A percentile compares a stretch with the other conserved stretches of the same genome.
These are phyloP conservation scores for Trichoderma polysporum DNA, from an alignment of 2,329 filamentous ascomycete genomes.

Conservation along the genomic window DNA sequence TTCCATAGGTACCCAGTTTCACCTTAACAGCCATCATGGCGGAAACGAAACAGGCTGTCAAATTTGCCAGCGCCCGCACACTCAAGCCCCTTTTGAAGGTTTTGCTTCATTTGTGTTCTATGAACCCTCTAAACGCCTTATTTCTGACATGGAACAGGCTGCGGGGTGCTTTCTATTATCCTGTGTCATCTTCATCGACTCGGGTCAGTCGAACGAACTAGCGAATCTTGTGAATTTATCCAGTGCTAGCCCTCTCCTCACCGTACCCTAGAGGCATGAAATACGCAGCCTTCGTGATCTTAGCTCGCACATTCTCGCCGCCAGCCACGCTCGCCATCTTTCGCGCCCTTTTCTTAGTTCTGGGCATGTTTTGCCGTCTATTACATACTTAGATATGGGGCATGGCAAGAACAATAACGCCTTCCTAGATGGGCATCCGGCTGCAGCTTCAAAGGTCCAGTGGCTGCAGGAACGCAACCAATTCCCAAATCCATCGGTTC, in stretches of 20 bases:
- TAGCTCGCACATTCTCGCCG: background rate
- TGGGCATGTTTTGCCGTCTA: background rate
- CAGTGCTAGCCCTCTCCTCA: background rate
- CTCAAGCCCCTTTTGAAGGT: background rate
- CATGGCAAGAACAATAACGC: background rate
- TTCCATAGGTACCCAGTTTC: background rate
- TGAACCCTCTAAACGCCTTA: background rate
- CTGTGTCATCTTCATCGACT: background rate
- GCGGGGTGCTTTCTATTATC: background rate
- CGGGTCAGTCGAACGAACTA: background rate
- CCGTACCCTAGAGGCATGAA: background rate
- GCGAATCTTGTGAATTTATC: background rate
- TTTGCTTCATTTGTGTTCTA: background rate
- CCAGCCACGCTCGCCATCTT: background rate
- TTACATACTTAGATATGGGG: background rate
- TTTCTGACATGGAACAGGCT: conserved; percentile 4
- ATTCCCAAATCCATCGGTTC: background rate
- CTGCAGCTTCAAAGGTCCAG: background rate
- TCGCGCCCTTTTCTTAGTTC: background rate
- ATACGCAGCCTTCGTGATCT: background rate
- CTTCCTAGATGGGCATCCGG: background rate
- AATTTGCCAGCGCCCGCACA: background rate
- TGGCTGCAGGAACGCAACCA: background rate
- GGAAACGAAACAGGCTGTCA: background rate
- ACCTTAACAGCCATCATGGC: background rate